Base-by-base conservation (phyloP, 768 basidiomycete genomes). In the Leccinellum luteum region DNA sequence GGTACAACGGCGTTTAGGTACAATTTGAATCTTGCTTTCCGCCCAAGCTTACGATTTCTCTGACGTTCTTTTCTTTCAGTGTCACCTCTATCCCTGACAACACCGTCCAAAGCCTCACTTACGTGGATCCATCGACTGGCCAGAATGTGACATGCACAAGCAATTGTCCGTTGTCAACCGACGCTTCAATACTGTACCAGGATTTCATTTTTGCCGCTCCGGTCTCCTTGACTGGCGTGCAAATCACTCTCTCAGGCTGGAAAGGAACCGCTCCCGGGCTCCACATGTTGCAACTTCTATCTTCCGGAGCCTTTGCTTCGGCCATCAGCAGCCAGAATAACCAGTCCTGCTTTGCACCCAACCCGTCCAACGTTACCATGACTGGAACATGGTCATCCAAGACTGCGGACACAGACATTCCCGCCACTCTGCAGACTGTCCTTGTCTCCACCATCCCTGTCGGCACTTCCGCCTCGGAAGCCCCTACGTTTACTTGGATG, bases 1-100 rank as follows among this genome's bases (percentile, higher is more conserved):
- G 89, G 94, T 43, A 96, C 96, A 1, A 90, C 85, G n/a, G 81
- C 78, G 5, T 99, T 99, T 74, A 89, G 82, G 95, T 95, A 72
- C 45, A 49, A 13, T 48, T 32, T 32, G 31, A 59, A 45, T 25
- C 27, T 31, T 10, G 1, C 38, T 19, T 45, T 30, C 14, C 12
- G 15, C 28, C 45, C 21, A 6, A 30, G 23, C 41, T 34, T 55
- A 47, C 30, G 51, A 27, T 41, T 41, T 51, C 27, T n/a, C 64
- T 41, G 19, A 67, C 38, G 49, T 52, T 14, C 28, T n/a, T 54
- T 58, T 47, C 49, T 38, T 51, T 38, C 56, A 96, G 95, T 65
- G 76, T 95, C 43, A 87, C 89, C 1, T 86, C 94, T 32, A 86
- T 98, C 59, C 97, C 97, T 0, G 90, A 96, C 72, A 94, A 97